phyloP scores from a whole-genome alignment of 345 rosid species.

The Clarkia xantiana region DNA sequence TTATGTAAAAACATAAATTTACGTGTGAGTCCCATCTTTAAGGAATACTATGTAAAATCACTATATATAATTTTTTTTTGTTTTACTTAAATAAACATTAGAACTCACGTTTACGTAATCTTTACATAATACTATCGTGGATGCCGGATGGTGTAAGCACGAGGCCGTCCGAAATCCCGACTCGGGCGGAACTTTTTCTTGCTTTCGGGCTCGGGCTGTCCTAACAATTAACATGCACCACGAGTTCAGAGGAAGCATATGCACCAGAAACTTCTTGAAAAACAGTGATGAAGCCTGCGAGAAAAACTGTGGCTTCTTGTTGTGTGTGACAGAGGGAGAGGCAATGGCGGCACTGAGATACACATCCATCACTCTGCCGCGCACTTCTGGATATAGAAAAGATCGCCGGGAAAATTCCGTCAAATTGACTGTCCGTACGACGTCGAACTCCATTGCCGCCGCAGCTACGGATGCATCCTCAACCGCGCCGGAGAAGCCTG shows the following conservation, averaged over 20 bases:
- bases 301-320: not conserved
- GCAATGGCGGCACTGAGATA: constrained; percentile 7
- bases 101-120: too few relatives aligned
- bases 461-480: constrained; percentile 20
- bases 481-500: constrained; percentile 24
- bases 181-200: too few relatives aligned
- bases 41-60: too few relatives aligned
- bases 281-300: not conserved
- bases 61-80: too few relatives aligned
- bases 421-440: not conserved
- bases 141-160: too few relatives aligned
- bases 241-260: constrained; percentile 1
- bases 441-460: constrained; percentile 10
- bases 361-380: not conserved
- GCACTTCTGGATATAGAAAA: not conserved
- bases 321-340: not conserved
- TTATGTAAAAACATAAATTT: too few relatives aligned
- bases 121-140: too few relatives aligned
- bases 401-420: not conserved
- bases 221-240: not conserved
- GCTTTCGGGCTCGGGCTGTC: too few relatives aligned
- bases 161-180: too few relatives aligned
- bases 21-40: too few relatives aligned
- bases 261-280: not conserved
- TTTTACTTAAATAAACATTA: too few relatives aligned